Percentiles rank a stretch among this genome's conserved stretches.
These are phyloP conservation scores for Vaccinium darrowii DNA, from an alignment of 148 eudicot species.

Conservation along the genomic window DNA sequence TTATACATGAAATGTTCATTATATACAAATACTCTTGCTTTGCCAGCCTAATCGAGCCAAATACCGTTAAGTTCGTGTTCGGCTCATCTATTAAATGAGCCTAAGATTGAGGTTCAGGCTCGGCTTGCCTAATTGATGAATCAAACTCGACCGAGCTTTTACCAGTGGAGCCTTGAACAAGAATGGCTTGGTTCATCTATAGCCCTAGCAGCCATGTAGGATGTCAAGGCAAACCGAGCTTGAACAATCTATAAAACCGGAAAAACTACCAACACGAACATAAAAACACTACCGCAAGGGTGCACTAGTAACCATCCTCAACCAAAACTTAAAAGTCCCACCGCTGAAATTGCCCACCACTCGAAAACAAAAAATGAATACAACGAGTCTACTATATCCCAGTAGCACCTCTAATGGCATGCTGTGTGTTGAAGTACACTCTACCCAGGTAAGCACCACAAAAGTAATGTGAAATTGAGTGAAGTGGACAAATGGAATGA, in stretches of 20 bases:
- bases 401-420: neutral
- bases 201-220: neutral
- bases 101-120: no score
- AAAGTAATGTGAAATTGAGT: neutral
- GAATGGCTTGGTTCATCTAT: no score
- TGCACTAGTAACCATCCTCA: neutral
- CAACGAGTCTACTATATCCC: neutral
- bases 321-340: conserved; percentile 10
- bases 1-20: no score
- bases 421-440: neutral
- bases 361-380: neutral
- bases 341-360: neutral
- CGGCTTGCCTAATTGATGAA: no score
- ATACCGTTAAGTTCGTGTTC: no score
- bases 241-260: no score
- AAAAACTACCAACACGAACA: neutral
- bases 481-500: neutral
- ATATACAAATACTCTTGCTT: no score
- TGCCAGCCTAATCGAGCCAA: no score
- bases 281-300: neutral
- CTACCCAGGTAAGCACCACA: neutral
- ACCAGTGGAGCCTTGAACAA: no score
- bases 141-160: no score
- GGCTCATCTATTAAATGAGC: no score
- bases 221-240: neutral